These are phyloP conservation scores for Aeschynomene evenia DNA, from an alignment of 306 rosid genomes.

Conservation along the genomic window DNA sequence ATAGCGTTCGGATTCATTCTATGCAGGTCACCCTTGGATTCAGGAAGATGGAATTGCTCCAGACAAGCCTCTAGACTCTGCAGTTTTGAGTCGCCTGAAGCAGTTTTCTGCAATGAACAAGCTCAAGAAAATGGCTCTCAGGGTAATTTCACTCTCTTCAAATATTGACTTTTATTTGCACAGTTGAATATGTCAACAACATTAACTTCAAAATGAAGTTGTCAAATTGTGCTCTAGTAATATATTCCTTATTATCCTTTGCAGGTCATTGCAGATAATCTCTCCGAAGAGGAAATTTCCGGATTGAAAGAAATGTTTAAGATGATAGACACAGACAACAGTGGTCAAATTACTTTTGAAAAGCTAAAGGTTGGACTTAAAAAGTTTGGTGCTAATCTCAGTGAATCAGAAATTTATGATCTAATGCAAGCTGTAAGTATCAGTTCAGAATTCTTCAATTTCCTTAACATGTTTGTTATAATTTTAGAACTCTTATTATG, in stretches of 20 bases:
- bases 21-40: slow-evolving; percentile 87
- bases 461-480: not conserved
- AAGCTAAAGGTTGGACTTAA: slow-evolving; percentile 66
- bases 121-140: slow-evolving; percentile 80
- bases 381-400: slow-evolving; percentile 65
- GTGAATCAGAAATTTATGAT: slow-evolving; percentile 61
- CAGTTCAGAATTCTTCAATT: slow-evolving; percentile 10
- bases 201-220: not conserved
- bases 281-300: slow-evolving; percentile 73
- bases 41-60: slow-evolving; percentile 71
- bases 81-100: slow-evolving; percentile 67
- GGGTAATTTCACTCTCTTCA: slow-evolving; percentile 45
- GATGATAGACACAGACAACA: slow-evolving; percentile 48
- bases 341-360: slow-evolving; percentile 69
- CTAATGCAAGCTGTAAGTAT: slow-evolving; percentile 76
- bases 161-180: slow-evolving; percentile 1
- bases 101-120: slow-evolving; percentile 81
- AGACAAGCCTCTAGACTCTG: slow-evolving; percentile 72
- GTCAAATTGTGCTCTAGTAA: not conserved
- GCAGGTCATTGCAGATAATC: slow-evolving; percentile 73
- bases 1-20: slow-evolving; percentile 17
- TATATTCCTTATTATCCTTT: not conserved
- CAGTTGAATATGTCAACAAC: not conserved
- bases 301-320: slow-evolving; percentile 54
- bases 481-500: not conserved